A percentile compares a stretch with the other conserved stretches of the same genome.
phyloP scores from a whole-genome alignment of 192 early-diverging fungal species.

The Coemansia sp. region DNA sequence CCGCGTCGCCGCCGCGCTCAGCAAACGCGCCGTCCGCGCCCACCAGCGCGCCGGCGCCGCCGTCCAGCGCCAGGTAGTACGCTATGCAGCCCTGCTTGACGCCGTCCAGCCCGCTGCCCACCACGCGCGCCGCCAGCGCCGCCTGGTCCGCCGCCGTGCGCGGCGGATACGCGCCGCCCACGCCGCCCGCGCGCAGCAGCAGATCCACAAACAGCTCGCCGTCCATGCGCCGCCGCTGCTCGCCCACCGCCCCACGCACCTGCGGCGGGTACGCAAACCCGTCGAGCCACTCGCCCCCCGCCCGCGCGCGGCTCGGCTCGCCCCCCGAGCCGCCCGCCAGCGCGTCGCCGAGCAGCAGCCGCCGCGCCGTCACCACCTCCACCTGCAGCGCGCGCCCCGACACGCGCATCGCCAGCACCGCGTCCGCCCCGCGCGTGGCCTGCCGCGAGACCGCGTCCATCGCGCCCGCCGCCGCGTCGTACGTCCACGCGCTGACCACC shows the following conservation, averaged over 20 bases:
- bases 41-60: constrained; percentile 1
- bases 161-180: constrained; percentile 27
- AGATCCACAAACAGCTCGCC: constrained; percentile 47
- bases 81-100: constrained; percentile 42
- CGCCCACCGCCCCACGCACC: constrained; percentile 17
- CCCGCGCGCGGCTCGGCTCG: neutral
- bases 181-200: constrained; percentile 15
- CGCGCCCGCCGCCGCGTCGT: neutral
- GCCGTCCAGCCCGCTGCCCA: constrained; percentile 30
- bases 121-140: constrained; percentile 13
- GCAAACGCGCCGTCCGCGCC: constrained; percentile 6
- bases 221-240: constrained; percentile 36
- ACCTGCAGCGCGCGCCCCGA: constrained; percentile 17
- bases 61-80: constrained; percentile 41
- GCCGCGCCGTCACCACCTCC: constrained; percentile 18
- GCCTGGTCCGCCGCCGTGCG: constrained; percentile 12
- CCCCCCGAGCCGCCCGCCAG: neutral
- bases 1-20: constrained; percentile 7
- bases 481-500: constrained; percentile 23
- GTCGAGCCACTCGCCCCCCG: constrained; percentile 6
- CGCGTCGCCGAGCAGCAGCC: constrained; percentile 18
- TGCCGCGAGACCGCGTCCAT: constrained; percentile 5
- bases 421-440: neutral
- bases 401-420: constrained; percentile 24
- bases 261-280: constrained; percentile 21